phyloP scores from a whole-genome alignment of 306 rosid species.

The Rosa rugosa region DNA sequence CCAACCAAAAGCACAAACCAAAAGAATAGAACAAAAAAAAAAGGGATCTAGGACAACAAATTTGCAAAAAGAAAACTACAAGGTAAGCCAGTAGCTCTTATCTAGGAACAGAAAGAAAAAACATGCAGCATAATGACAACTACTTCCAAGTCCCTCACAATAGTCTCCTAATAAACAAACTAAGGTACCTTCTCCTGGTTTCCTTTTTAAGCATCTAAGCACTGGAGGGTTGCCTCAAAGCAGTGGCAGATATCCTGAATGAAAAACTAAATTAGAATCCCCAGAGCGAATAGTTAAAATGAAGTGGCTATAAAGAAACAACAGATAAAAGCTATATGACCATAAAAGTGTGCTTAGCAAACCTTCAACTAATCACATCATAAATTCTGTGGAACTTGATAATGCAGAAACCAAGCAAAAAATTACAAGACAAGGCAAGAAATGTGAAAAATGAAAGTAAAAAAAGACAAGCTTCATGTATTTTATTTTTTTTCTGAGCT shows the following conservation, averaged over 20 bases:
- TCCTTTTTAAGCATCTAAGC: conserved; percentile 87
- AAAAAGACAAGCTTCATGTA: conserved; percentile 9
- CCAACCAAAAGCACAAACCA: neutral
- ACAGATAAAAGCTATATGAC: conserved; percentile 16
- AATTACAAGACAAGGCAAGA: neutral
- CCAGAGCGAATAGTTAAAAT: conserved; percentile 43
- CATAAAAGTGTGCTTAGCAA: conserved; percentile 25
- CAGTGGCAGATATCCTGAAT: conserved; percentile 86
- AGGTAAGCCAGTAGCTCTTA: neutral
- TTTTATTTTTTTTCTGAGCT: neutral
- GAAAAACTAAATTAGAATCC: conserved; percentile 84
- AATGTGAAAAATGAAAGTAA: neutral
- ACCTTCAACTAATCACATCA: conserved; percentile 17
- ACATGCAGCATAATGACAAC: conserved; percentile 27
- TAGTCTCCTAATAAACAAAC: conserved; percentile 84
- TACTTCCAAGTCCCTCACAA: conserved; percentile 47
- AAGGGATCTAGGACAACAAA: neutral
- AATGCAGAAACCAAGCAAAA: conserved; percentile 5
- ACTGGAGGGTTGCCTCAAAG: conserved; percentile 87
- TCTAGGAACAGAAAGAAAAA: conserved; percentile 4
- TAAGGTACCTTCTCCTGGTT: conserved; percentile 99
- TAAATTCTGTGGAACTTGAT: conserved; percentile 6
- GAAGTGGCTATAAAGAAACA: neutral
- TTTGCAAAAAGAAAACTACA: neutral
- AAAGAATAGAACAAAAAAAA: too few species aligned